A percentile compares a stretch with the other conserved stretches of the same genome.
Evolutionary conservation across 2,329 filamentous ascomycete species (phyloP).

Genomic region (Nannizziopsis barbatae): DNA sequence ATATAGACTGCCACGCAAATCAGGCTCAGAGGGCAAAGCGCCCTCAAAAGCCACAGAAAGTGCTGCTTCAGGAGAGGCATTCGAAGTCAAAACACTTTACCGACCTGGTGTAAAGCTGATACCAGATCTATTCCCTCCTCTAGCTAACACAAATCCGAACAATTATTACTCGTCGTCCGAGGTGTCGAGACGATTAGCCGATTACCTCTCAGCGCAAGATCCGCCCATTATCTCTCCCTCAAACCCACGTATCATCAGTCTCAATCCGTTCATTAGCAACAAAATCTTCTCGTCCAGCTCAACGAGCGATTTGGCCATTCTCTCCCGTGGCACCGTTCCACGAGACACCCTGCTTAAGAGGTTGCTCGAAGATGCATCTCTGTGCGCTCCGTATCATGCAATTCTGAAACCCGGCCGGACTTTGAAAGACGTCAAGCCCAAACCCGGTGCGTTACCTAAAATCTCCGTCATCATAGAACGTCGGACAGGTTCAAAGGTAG

Average conservation of each 20-base stretch:
- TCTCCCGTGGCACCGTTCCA: constrained; percentile 47
- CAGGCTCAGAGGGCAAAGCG: constrained; percentile 26
- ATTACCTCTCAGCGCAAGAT: constrained; percentile 48
- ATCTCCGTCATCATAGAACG: constrained; percentile 51
- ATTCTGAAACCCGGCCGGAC: constrained; percentile 40
- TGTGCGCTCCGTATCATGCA: constrained; percentile 46
- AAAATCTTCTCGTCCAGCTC: constrained; percentile 47
- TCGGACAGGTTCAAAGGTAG: constrained; percentile 54
- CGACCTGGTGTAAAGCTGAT: constrained; percentile 48
- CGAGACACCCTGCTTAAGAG: constrained; percentile 52
- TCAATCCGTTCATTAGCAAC: constrained; percentile 53
- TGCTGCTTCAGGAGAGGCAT: constrained; percentile 34
- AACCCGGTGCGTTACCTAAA: constrained; percentile 50
- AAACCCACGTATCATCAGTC: constrained; percentile 51
- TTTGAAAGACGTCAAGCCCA: constrained; percentile 44
- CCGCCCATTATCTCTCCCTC: constrained; percentile 43
- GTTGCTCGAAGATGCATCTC: constrained; percentile 39
- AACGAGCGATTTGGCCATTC: constrained; percentile 44
- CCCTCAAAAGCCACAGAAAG: constrained; percentile 23
- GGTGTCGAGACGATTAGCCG: constrained; percentile 45
- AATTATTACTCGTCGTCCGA: constrained; percentile 51
- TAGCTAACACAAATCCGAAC: constrained; percentile 39
- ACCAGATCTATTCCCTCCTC: constrained; percentile 42
- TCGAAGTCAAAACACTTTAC: constrained; percentile 43
- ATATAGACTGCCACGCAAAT: constrained; percentile 48